phyloP scores from a whole-genome alignment of 208 protist genomes.

The Leptomonas seymouri region DNA sequence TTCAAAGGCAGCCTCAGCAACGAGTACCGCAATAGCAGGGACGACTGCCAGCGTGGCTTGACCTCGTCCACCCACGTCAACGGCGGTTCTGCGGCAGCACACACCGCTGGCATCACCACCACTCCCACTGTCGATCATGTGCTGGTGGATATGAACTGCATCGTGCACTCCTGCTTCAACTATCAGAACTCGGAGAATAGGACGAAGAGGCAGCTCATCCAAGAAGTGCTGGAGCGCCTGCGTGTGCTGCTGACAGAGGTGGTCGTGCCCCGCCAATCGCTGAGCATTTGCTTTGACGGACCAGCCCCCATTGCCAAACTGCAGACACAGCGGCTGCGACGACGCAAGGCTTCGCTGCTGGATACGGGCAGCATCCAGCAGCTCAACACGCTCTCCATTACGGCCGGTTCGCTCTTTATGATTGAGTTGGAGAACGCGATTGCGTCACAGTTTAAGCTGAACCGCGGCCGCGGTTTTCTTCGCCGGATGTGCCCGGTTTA shows the following conservation, averaged over 20 bases:
- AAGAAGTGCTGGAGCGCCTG: constrained; percentile 76
- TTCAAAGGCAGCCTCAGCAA: neutral
- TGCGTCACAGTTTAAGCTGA: constrained; percentile 71
- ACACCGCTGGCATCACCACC: neutral
- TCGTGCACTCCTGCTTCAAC: constrained; percentile 77
- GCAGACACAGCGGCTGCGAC: constrained; percentile 80
- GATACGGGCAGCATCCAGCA: constrained; percentile 48
- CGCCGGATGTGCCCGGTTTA: constrained; percentile 59
- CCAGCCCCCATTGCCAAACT: constrained; percentile 84
- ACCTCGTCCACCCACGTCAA: constrained; percentile 26
- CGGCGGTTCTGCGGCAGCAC: neutral
- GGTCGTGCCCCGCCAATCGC: constrained; percentile 54
- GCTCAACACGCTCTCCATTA: constrained; percentile 75
- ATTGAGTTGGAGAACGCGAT: constrained; percentile 88
- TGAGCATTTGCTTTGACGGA: constrained; percentile 84
- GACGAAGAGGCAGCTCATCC: constrained; percentile 66
- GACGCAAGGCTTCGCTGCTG: constrained; percentile 64
- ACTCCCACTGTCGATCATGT: constrained; percentile 64
- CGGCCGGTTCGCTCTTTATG: constrained; percentile 81
- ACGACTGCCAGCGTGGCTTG: constrained; percentile 1
- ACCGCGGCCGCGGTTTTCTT: constrained; percentile 68
- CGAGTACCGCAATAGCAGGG: neutral
- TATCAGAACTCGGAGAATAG: constrained; percentile 32
- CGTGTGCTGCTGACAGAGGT: constrained; percentile 69
- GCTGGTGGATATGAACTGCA: constrained; percentile 87